A percentile compares a stretch with the other conserved stretches of the same genome.
These are phyloP conservation scores for Aplosporella prunicola DNA, from an alignment of 2,329 filamentous ascomycete species.

Conservation along the genomic window DNA sequence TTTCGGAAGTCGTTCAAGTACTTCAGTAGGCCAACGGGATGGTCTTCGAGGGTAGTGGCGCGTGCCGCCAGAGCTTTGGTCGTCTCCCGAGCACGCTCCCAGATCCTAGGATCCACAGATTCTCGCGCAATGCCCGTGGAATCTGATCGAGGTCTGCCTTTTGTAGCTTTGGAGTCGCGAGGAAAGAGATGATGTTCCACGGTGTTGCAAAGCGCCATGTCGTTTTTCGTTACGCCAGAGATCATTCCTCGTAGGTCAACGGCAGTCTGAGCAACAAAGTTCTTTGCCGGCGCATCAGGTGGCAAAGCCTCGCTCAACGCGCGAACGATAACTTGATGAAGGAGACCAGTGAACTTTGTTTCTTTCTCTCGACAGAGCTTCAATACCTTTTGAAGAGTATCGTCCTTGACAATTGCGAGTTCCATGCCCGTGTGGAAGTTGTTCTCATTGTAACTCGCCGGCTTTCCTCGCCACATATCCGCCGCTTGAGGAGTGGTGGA, in stretches of 20 bases:
- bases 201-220: slow-evolving; percentile 31
- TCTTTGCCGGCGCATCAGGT: slow-evolving; percentile 2
- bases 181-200: slow-evolving; percentile 21
- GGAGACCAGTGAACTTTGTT: slow-evolving; percentile 33
- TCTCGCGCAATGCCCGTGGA: background rate
- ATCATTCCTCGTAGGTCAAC: slow-evolving; percentile 34
- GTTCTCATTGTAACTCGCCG: slow-evolving; percentile 18
- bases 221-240: slow-evolving; percentile 20
- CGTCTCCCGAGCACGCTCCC: slow-evolving; percentile 24
- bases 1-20: slow-evolving; percentile 32
- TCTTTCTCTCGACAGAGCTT: slow-evolving; percentile 22
- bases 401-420: slow-evolving; percentile 23
- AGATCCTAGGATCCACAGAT: slow-evolving; percentile 18
- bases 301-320: slow-evolving; percentile 26
- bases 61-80: slow-evolving; percentile 26
- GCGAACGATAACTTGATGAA: slow-evolving; percentile 33
- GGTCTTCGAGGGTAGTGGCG: slow-evolving; percentile 26
- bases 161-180: too few species aligned
- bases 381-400: slow-evolving; percentile 21
- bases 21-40: slow-evolving; percentile 35
- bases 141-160: too few species aligned
- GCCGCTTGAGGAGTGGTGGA: slow-evolving; percentile 17
- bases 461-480: slow-evolving; percentile 27
- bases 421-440: slow-evolving; percentile 23
- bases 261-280: slow-evolving; percentile 30